Evolutionary conservation across 352 stramenopile genomes (phyloP).

Genomic region (Phytophthora idaei): DNA sequence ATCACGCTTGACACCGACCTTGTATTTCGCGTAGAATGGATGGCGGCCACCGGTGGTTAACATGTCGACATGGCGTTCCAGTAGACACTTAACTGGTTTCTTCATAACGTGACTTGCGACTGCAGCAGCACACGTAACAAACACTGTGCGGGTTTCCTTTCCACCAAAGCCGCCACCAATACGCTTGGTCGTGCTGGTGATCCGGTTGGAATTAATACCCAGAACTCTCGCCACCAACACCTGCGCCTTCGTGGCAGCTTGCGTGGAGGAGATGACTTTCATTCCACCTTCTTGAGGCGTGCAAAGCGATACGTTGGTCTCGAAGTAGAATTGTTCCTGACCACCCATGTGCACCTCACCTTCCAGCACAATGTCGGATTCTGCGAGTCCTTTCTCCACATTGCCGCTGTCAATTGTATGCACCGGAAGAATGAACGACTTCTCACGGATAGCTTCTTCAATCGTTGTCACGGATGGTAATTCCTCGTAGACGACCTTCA

Average conservation of each 20-base stretch:
- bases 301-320: constrained; percentile 88
- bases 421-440: constrained; percentile 89
- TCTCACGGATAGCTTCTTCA: constrained; percentile 92
- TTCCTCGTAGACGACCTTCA: constrained; percentile 91
- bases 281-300: constrained; percentile 89
- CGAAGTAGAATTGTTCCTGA: constrained; percentile 97
- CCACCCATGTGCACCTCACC: constrained; percentile 91
- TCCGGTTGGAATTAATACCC: constrained; percentile 88
- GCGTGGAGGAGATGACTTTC: constrained; percentile 94
- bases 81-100: constrained; percentile 88
- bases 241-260: constrained; percentile 95
- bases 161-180: constrained; percentile 97
- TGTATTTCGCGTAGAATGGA: constrained; percentile 95
- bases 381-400: constrained; percentile 66
- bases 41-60: constrained; percentile 92
- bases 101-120: constrained; percentile 91
- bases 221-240: constrained; percentile 89
- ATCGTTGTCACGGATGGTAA: constrained; percentile 93
- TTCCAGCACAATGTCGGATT: constrained; percentile 80
- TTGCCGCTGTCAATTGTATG: constrained; percentile 90
- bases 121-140: constrained; percentile 91
- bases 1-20: constrained; percentile 82
- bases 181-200: constrained; percentile 93
- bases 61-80: constrained; percentile 97
- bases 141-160: constrained; percentile 94